phyloP scores from a whole-genome alignment of 176 grass and related monocot genomes.

The Metroxylon sagu region DNA sequence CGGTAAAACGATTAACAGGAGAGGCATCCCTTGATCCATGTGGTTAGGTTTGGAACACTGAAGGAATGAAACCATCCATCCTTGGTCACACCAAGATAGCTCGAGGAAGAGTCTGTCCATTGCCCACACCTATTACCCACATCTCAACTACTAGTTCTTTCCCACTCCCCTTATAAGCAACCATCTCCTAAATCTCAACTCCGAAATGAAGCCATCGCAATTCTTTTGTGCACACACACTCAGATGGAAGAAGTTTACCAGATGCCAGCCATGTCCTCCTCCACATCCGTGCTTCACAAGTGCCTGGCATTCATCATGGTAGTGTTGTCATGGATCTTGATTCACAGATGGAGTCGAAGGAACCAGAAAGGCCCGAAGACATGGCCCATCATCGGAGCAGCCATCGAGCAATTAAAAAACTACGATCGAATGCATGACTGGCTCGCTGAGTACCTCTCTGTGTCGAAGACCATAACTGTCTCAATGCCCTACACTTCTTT shows the following conservation, averaged over 20 bases:
- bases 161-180: conserved; percentile 11
- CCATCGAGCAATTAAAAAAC: conserved; percentile 78
- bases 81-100: conserved; percentile 60
- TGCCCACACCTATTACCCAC: conserved; percentile 18
- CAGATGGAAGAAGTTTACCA: conserved; percentile 49
- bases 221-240: conserved; percentile 15
- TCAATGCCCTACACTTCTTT: conserved; percentile 86
- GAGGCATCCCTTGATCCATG: background rate
- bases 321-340: conserved; percentile 49
- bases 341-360: conserved; percentile 64
- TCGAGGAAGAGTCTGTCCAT: conserved; percentile 13
- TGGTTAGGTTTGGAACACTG: conserved; percentile 53
- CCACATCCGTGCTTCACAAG: conserved; percentile 32
- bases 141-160: conserved; percentile 32
- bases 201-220: conserved; percentile 3
- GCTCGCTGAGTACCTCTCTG: conserved; percentile 55
- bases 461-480: conserved; percentile 52
- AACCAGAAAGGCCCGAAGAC: conserved; percentile 58
- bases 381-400: conserved; percentile 73
- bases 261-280: conserved; percentile 5
- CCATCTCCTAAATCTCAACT: conserved; percentile 21
- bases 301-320: conserved; percentile 37
- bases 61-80: conserved; percentile 64
- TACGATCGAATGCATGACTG: conserved; percentile 92
- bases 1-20: too few relatives aligned